Percentiles rank a stretch among this genome's conserved stretches.
These are phyloP conservation scores for Thuidium tamariscinum DNA, from an alignment of 225 moss, liverwort and hornwort genomes.

Conservation along the genomic window DNA sequence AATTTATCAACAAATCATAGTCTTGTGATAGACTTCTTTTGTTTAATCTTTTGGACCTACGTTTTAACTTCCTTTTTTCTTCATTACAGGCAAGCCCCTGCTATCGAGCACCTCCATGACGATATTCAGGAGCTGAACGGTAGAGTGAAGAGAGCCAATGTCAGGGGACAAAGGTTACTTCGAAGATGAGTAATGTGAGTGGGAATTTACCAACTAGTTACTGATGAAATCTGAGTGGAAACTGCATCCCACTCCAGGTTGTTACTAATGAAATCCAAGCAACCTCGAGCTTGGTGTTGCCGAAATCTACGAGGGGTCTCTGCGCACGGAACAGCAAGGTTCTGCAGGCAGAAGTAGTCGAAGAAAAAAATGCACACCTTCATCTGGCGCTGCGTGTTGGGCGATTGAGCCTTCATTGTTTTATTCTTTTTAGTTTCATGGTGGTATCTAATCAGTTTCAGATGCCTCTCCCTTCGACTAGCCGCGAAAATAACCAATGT, in stretches of 20 bases:
- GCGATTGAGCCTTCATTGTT: not conserved
- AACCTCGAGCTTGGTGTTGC: not conserved
- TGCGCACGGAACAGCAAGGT: not conserved
- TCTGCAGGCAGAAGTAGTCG: not conserved
- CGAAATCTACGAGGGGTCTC: not conserved
- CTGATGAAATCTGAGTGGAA: not conserved
- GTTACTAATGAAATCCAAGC: not conserved
- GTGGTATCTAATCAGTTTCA: not conserved
- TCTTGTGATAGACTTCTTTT: not conserved
- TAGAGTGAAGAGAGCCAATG: constrained; percentile 38
- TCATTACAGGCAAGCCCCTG: constrained; percentile 37
- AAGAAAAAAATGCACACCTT: not conserved
- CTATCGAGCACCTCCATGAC: constrained; percentile 29
- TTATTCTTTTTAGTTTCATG: not conserved
- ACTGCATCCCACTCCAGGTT: not conserved
- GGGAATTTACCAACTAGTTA: not conserved
- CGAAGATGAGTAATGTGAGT: constrained; percentile 13
- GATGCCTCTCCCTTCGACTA: not conserved
- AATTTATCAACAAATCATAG: not conserved
- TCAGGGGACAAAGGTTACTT: constrained; percentile 42
- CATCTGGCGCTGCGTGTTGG: not conserved
- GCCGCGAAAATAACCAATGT: not conserved
- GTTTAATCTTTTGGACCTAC: not conserved
- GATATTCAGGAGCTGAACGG: constrained; percentile 36
- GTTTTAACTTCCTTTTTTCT: not conserved